Percentiles rank a stretch among this genome's conserved stretches.
phyloP scores from a whole-genome alignment of 2,329 filamentous ascomycete species.

The Cryphonectria japonica region DNA sequence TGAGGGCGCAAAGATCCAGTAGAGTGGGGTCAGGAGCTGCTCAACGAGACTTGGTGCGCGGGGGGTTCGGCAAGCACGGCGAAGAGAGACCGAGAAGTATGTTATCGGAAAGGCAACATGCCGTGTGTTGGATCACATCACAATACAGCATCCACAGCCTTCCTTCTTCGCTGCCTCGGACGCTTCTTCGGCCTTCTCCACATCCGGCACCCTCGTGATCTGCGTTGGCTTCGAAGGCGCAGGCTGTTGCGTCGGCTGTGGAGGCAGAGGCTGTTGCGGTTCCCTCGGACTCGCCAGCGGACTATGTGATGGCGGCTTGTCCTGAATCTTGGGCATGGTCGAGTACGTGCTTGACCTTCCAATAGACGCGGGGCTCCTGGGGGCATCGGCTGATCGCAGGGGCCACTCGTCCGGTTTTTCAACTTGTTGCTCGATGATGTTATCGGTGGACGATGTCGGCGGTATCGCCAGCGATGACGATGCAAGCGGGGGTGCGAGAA shows the following conservation, averaged over 20 bases:
- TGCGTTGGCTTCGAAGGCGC: constrained; percentile 38
- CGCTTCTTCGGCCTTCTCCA: constrained; percentile 56
- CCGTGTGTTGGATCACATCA: constrained; percentile 62
- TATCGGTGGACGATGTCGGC: constrained; percentile 39
- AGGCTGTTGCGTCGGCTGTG: constrained; percentile 43
- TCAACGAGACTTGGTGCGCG: neutral
- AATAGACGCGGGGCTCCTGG: constrained; percentile 53
- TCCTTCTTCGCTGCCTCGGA: constrained; percentile 59
- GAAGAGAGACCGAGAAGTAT: neutral
- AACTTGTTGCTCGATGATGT: constrained; percentile 36
- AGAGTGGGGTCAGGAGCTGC: neutral
- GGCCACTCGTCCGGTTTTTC: constrained; percentile 61
- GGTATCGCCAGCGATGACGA: constrained; percentile 13
- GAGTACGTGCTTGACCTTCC: constrained; percentile 59
- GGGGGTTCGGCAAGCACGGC: neutral
- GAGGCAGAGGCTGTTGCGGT: constrained; percentile 46
- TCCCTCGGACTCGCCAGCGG: constrained; percentile 52
- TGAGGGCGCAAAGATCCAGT: neutral
- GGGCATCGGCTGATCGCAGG: constrained; percentile 48
- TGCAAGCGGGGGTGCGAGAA: constrained; percentile 46
- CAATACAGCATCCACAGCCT: constrained; percentile 71
- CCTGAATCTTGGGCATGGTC: constrained; percentile 64
- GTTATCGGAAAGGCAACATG: neutral
- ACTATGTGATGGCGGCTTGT: constrained; percentile 43
- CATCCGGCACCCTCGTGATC: constrained; percentile 55